Evolutionary conservation across 2,329 filamentous ascomycete genomes (phyloP).

Genomic region (Fusarium chuoi): DNA sequence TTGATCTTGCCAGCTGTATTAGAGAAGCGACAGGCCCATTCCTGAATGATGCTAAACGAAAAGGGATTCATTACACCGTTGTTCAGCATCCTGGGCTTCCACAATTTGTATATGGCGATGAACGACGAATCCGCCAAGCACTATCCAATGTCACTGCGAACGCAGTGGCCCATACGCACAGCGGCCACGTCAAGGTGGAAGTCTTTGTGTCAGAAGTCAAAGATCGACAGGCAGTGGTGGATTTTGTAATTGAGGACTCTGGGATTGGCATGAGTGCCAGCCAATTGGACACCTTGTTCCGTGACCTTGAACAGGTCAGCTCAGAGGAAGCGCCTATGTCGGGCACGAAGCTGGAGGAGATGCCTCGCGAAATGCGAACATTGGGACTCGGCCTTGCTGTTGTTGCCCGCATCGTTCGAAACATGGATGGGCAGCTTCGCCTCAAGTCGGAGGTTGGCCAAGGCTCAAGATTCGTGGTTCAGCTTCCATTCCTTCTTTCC

Average conservation of each 20-base stretch:
- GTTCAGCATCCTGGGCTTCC: constrained; percentile 76
- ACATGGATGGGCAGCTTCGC: constrained; percentile 88
- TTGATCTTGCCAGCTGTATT: constrained; percentile 77
- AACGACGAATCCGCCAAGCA: constrained; percentile 81
- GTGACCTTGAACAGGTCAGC: constrained; percentile 68
- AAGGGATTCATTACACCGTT: constrained; percentile 77
- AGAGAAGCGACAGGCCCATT: constrained; percentile 83
- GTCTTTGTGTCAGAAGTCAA: constrained; percentile 68
- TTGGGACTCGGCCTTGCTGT: constrained; percentile 87
- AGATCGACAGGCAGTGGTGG: constrained; percentile 70
- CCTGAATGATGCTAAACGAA: constrained; percentile 77
- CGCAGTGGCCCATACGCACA: constrained; percentile 79
- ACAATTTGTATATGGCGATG: constrained; percentile 78
- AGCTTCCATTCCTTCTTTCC: constrained; percentile 77
- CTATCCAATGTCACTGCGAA: constrained; percentile 87
- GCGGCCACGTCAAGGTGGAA: constrained; percentile 77
- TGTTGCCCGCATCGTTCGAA: constrained; percentile 86
- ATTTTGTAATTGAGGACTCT: constrained; percentile 80
- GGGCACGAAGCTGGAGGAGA: constrained; percentile 40
- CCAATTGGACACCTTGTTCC: constrained; percentile 66
- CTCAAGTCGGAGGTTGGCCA: constrained; percentile 85
- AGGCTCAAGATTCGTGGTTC: constrained; percentile 84
- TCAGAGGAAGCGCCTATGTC: constrained; percentile 52
- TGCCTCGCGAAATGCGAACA: constrained; percentile 54
- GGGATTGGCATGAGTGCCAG: constrained; percentile 76